A percentile compares a stretch with the other conserved stretches of the same genome.
Evolutionary conservation across 176 grass and related monocot genomes (phyloP).

Genomic region (Sorghum bicolor): DNA sequence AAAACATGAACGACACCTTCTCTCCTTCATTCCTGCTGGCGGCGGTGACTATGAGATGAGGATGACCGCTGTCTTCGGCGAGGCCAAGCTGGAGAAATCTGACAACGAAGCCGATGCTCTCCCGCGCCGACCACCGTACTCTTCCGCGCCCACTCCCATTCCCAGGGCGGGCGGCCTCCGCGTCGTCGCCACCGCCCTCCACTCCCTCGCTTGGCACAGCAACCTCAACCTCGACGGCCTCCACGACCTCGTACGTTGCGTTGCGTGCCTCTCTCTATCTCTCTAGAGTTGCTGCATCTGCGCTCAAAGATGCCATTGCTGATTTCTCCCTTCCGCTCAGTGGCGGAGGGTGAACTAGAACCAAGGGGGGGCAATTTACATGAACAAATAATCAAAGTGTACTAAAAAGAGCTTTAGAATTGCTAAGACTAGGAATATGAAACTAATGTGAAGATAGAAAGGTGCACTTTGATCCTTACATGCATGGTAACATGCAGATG

Average conservation of each 20-base stretch:
- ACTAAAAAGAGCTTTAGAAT: too few relatives aligned
- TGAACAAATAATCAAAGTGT: too few relatives aligned
- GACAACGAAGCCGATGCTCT: background rate
- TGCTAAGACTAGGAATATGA: too few relatives aligned
- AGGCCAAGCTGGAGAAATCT: slow-evolving; percentile 38
- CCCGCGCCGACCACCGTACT: slow-evolving; percentile 32
- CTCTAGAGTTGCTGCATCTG: slow-evolving; percentile 38
- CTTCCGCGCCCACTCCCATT: slow-evolving; percentile 33
- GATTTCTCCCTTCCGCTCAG: slow-evolving; percentile 59
- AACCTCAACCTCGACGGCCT: slow-evolving; percentile 59
- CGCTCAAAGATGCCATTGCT: slow-evolving; percentile 46
- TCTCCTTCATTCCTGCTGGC: background rate
- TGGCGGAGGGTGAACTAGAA: too few relatives aligned
- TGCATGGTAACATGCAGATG: too few relatives aligned
- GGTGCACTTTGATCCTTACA: too few relatives aligned
- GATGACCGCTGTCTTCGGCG: slow-evolving; percentile 54
- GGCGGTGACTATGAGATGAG: background rate
- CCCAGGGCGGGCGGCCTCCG: slow-evolving; percentile 28
- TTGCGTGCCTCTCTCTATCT: too few relatives aligned
- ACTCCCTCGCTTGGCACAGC: slow-evolving; percentile 57
- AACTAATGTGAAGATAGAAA: too few relatives aligned
- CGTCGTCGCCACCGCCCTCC: slow-evolving; percentile 66
- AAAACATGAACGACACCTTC: background rate
- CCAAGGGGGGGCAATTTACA: too few relatives aligned
- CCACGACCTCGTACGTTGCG: background rate